Conservation (phyloP, 345 rosid genomes). For the Syzygium aromaticum region DNA sequence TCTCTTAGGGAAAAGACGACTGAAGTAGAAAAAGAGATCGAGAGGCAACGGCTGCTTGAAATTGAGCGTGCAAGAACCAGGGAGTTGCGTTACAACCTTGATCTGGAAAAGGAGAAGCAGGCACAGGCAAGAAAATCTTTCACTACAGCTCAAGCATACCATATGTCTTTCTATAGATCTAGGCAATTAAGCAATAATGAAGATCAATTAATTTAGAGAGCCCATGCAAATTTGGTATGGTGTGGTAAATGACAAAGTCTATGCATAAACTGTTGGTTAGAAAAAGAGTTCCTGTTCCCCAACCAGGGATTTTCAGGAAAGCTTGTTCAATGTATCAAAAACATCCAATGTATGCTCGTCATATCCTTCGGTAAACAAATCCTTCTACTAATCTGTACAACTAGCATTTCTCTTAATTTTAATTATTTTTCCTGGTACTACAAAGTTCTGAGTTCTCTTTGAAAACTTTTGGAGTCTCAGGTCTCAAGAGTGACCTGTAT, state of each 20-base stretch:
- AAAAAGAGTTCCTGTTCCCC: background rate
- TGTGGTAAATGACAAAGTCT: background rate
- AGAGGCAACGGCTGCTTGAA: constrained; percentile 62
- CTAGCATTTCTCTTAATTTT: background rate
- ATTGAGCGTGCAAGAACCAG: constrained; percentile 70
- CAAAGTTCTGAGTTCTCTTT: background rate
- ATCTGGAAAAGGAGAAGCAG: constrained; percentile 81
- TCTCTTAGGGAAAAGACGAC: constrained; percentile 49
- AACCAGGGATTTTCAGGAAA: background rate
- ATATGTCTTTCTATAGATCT: background rate
- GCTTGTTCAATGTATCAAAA: background rate
- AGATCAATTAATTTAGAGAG: background rate
- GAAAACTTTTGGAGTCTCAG: background rate
- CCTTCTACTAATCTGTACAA: background rate
- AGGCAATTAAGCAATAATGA: background rate
- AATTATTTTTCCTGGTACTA: background rate
- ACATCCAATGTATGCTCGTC: background rate
- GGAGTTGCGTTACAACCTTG: constrained; percentile 66
- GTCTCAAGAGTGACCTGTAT: background rate
- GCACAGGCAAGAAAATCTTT: constrained; percentile 41
- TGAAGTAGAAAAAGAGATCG: constrained; percentile 74
- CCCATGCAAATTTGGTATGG: background rate
- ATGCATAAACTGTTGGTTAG: background rate
- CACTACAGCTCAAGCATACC: background rate
- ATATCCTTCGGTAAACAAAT: background rate